Base-by-base conservation (phyloP, 257 asterid species). In the Knoxia roxburghii region DNA sequence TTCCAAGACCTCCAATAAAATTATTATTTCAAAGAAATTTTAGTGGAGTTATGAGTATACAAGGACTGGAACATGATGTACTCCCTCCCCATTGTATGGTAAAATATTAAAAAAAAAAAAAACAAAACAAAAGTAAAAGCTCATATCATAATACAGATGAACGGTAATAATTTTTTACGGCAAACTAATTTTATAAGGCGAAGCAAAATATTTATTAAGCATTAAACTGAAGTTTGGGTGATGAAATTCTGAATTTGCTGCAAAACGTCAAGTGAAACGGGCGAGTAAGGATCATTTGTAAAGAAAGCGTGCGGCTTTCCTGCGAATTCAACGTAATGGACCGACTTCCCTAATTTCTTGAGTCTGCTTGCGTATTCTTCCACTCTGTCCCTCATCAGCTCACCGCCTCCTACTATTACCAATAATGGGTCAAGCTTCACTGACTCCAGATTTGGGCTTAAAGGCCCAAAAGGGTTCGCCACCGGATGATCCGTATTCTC, bases 381-480 rank as follows among this genome's bases (percentile, higher is more conserved):
- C 41, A 85, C 81, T 67, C 95, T 81, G 57, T 89, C 96, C 65
- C 73, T 86, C 86, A 86, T 71, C 54, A 86, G 21, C 71, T 89
- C 95, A 52, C 61, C 35, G 30, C 80, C 85, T 46, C 95, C 90
- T 20, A 75, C 95, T 10, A 89, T 33, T 37, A 89, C 91, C 70
- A 86, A 53, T 10, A 86, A 69, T 71, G 89, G 91, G 73, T 77
- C 94, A 1, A 89, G 71, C 71, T 23, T 69, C 29, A 77, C 45
- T 0, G 71, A 0, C 10, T 84, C 83, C 11, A 85, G 81, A 13
- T 24, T 79, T 62, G 85, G 82, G 77, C 89, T 85, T 40, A 6
- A 61, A 0, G 93, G 91, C 61, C 96, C 95, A 76, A 87, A 87
- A 1, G 93, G 93, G 75, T 89, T 89, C 30, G 86, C 93, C 57